A percentile compares a stretch with the other conserved stretches of the same genome.
Evolutionary conservation across 495 filamentous ascomycete species (phyloP).

Genomic region (Thermothielavioides terrestris): DNA sequence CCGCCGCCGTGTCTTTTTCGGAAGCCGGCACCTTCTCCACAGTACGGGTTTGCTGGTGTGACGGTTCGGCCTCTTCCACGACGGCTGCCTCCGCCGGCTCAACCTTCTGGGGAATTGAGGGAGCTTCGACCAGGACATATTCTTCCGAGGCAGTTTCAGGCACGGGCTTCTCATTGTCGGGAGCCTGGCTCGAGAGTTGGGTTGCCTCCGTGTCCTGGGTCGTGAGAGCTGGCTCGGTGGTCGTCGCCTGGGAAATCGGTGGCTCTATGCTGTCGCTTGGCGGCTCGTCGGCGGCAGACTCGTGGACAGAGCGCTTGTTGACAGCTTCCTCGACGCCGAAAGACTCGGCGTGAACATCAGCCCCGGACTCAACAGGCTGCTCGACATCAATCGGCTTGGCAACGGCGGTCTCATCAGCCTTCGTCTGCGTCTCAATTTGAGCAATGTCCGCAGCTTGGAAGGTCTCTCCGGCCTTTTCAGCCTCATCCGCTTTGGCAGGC

Average conservation of each 20-base stretch:
- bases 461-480: no score
- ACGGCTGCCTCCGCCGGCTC: conserved; percentile 1
- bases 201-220: neutral
- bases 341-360: neutral
- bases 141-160: conserved; percentile 15
- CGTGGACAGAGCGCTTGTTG: conserved; percentile 5
- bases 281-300: neutral
- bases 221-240: neutral
- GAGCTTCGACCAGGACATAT: conserved; percentile 17
- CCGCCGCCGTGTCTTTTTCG: neutral
- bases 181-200: neutral
- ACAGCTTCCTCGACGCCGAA: neutral
- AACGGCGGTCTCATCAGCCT: conserved; percentile 5
- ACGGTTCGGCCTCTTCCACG: conserved; percentile 9
- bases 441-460: no score
- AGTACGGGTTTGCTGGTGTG: no score
- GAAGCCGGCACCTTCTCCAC: no score
- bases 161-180: neutral
- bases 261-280: neutral
- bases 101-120: conserved; percentile 2
- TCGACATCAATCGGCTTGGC: no score
- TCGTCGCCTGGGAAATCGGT: neutral
- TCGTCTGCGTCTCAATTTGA: no score
- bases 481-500: no score
- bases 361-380: neutral